These are phyloP conservation scores for Naganishia kalamii DNA, from an alignment of 768 basidiomycete genomes.

Conservation along the genomic window DNA sequence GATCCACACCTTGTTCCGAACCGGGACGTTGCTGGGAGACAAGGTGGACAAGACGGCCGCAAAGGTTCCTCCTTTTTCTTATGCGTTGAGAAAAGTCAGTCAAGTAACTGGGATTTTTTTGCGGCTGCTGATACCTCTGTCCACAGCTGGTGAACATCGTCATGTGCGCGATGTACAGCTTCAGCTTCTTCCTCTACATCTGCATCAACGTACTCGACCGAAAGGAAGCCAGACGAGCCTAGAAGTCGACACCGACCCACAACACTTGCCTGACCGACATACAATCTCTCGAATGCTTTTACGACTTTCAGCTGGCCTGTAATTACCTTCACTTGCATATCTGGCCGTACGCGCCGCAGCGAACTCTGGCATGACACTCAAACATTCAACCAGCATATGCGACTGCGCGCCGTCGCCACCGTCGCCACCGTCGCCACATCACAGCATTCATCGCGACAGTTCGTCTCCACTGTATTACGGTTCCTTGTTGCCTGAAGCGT, in stretches of 20 bases:
- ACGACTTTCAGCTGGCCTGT: constrained; percentile 1
- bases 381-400: no score
- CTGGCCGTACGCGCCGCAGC: no score
- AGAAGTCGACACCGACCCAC: neutral
- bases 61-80: constrained; percentile 8
- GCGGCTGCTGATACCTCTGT: neutral
- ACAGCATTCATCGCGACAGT: no score
- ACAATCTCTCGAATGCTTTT: neutral
- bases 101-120: neutral
- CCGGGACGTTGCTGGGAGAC: constrained; percentile 1
- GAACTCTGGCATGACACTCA: no score
- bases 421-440: no score
- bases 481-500: neutral
- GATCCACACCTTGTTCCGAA: constrained; percentile 2
- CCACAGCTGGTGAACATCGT: neutral
- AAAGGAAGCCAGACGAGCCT: neutral
- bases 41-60: constrained; percentile 7
- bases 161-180: constrained; percentile 6
- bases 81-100: constrained; percentile 2
- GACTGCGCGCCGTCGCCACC: no score
- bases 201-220: neutral
- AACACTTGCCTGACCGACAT: neutral
- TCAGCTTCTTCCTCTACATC: neutral
- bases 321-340: no score
- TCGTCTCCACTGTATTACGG: constrained; percentile 7